Evolutionary conservation across 305 asterid species (phyloP).

Genomic region (Fraxinus latifolia): DNA sequence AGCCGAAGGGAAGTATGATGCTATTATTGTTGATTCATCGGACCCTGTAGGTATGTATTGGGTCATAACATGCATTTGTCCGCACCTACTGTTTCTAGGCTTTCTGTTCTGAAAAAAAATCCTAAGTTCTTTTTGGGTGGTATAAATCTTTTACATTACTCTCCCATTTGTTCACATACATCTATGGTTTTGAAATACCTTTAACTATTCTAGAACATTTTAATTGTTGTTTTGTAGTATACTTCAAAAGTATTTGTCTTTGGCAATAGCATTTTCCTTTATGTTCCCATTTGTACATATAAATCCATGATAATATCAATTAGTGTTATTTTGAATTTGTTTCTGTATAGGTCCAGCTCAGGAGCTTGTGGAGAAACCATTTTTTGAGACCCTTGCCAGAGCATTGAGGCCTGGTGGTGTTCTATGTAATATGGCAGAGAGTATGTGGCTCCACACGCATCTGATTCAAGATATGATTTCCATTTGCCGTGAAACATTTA

Average conservation of each 20-base stretch:
- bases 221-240: background rate
- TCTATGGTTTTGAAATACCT: background rate
- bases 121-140: background rate
- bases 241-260: background rate
- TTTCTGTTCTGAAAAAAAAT: background rate
- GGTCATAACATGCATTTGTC: background rate
- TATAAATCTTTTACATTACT: background rate
- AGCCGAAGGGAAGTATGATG: slow-evolving; percentile 79
- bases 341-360: slow-evolving; percentile 74
- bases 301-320: slow-evolving; percentile 1
- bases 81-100: background rate
- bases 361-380: slow-evolving; percentile 92
- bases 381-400: slow-evolving; percentile 73
- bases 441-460: slow-evolving; percentile 99
- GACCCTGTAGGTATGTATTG: slow-evolving; percentile 84
- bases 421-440: slow-evolving; percentile 95
- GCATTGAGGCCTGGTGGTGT: slow-evolving; percentile 92
- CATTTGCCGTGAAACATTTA: slow-evolving; percentile 66
- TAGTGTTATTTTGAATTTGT: background rate
- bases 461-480: slow-evolving; percentile 81
- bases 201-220: background rate
- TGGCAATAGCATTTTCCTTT: background rate
- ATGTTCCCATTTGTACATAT: background rate
- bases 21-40: slow-evolving; percentile 86
- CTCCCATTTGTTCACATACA: background rate